Conservation (phyloP, 2,329 filamentous ascomycete species). For the Paecilomyces fulvus region DNA sequence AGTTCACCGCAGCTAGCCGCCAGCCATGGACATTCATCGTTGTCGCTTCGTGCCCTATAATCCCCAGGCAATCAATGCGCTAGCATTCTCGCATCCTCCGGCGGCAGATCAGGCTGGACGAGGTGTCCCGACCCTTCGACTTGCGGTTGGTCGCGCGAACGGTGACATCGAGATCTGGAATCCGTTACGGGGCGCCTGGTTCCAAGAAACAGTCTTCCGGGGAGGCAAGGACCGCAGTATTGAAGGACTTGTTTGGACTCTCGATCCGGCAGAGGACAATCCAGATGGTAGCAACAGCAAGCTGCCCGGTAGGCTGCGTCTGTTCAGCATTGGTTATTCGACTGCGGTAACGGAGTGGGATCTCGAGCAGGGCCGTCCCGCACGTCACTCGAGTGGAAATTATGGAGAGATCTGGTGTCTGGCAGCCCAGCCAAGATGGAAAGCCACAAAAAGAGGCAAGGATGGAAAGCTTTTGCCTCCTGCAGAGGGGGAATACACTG, state of each 20-base stretch:
- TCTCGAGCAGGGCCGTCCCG: constrained; percentile 65
- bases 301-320: constrained; percentile 63
- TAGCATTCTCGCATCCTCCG: constrained; percentile 79
- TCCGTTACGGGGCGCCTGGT: constrained; percentile 70
- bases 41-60: constrained; percentile 93
- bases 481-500: constrained; percentile 31
- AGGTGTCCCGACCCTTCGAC: constrained; percentile 55
- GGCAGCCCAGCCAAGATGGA: constrained; percentile 65
- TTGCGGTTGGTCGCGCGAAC: constrained; percentile 86
- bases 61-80: constrained; percentile 82
- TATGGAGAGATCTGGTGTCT: constrained; percentile 97
- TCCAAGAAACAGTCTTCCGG: constrained; percentile 77
- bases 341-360: constrained; percentile 94
- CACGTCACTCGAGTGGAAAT: constrained; percentile 79
- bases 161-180: constrained; percentile 99
- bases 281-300: constrained; percentile 51
- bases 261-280: constrained; percentile 64
- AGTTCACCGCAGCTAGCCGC: constrained; percentile 3
- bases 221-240: constrained; percentile 80
- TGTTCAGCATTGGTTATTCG: constrained; percentile 96
- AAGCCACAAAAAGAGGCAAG: constrained; percentile 27
- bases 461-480: constrained; percentile 26
- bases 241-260: constrained; percentile 86
- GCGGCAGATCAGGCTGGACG: constrained; percentile 38
- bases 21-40: constrained; percentile 84